phyloP scores from a whole-genome alignment of 2,329 filamentous ascomycete genomes.

The Plectosphaerella cucumerina region DNA sequence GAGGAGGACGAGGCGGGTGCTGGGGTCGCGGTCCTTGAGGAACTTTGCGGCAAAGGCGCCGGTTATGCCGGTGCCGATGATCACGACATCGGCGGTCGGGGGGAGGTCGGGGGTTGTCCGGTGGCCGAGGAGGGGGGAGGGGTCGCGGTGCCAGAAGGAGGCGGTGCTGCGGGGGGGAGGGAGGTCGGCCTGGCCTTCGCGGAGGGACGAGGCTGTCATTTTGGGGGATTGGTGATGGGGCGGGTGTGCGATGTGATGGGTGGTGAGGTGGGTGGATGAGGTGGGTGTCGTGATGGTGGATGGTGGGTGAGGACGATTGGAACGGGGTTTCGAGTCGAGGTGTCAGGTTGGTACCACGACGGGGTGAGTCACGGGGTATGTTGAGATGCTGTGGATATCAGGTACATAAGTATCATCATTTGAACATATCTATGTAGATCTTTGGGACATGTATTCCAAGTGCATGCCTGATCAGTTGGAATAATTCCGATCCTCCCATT shows the following conservation, averaged over 20 bases:
- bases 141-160: slow-evolving; percentile 73
- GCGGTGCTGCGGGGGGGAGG: slow-evolving; percentile 56
- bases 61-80: slow-evolving; percentile 73
- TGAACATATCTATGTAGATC: too few relatives aligned
- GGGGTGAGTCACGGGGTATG: too few relatives aligned
- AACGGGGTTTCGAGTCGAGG: too few relatives aligned
- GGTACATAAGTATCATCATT: too few relatives aligned
- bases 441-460: too few relatives aligned
- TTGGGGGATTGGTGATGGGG: not conserved
- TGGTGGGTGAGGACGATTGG: too few relatives aligned
- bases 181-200: slow-evolving; percentile 43
- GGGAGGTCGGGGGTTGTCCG: slow-evolving; percentile 63
- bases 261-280: not conserved
- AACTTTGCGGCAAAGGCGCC: slow-evolving; percentile 68
- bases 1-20: slow-evolving; percentile 61
- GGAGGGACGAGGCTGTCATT: slow-evolving; percentile 26
- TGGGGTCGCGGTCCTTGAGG: slow-evolving; percentile 41
- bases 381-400: too few relatives aligned
- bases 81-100: slow-evolving; percentile 58
- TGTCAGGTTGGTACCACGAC: too few relatives aligned
- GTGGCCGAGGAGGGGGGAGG: slow-evolving; percentile 64
- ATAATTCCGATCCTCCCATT: too few relatives aligned
- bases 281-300: not conserved
- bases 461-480: too few relatives aligned
- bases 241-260: not conserved